Base-by-base conservation (phyloP, 306 rosid species). In the Dalbergia cultrata region DNA sequence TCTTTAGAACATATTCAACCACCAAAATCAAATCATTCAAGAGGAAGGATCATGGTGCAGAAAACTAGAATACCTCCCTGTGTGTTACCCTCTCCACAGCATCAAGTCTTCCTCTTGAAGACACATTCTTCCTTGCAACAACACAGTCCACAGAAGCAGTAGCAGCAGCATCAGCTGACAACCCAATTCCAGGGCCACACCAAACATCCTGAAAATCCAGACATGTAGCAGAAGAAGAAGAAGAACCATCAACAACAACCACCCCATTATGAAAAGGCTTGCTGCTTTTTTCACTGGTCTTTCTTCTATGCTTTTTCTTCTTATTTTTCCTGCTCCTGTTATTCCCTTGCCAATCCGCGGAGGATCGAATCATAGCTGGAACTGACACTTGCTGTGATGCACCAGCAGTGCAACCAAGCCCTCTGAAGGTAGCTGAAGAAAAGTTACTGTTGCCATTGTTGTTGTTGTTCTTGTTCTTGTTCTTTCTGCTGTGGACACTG, bases 151-250 rank as follows among this genome's bases (percentile, higher is more conserved):
- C 90, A 43, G 98, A 89, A 13, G 86, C 88, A 53, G 92, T 85
- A 58, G 89, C 82, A 80, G 93, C 88, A 68, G 88, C 82, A 82
- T 88, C 97, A 3, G 90, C 68, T 4, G 92, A 87, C 57, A 95
- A 91, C 59, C 97, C 99, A 84, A 91, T 89, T 80, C 97, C 97
- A 5, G 99, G 99, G 16, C 97, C 97, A 81, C 99, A 95, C 97
- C 98, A 93, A 49, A 92, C 99, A 86, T 95, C 99, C 60, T 89
- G 94, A 86, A 88, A 88, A 82, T 89, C 97, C 70, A 91, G 85
- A 80, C 78, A 85, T n/a, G 86, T 74, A 12, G 72, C 76, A 54
- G 89, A 82, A 64, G 50, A 79, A 71, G 79, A 47, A 63, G 56
- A 58, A 22, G 86, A 39, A 71, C 82, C 90, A 72, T 82, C 93